Base-by-base conservation (phyloP, 148 eudicot genomes). In the Mesembryanthemum crystallinum region DNA sequence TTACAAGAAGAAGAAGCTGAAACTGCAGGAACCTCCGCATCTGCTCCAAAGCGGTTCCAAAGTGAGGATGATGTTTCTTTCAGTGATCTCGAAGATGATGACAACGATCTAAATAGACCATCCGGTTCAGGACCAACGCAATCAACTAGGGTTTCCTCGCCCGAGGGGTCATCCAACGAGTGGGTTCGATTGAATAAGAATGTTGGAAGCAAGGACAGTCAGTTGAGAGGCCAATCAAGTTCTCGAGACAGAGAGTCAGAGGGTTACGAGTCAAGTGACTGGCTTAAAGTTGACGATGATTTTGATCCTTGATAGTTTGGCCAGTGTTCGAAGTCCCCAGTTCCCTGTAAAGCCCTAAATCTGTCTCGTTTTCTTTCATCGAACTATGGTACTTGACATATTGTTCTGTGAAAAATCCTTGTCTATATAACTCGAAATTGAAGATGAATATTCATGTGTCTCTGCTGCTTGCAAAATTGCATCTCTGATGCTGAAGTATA, bases 281-380 rank as follows among this genome's bases (percentile, higher is more conserved):
- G 97, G 95, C 90, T 85, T 70, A 83, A 83, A 18, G 86, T 92
- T 49, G 92, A n/a, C n/a, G n/a, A 87, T 76, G 91, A 87, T 58
- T 73, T 72, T 45, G 92, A 90, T 85, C 77, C 83, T 32, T 79
- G 89, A 82, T 59, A 74, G 74, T 71, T 60, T 72, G 70, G 64
- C 73, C 37, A 67, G 62, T 70, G 64, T 64, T 63, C 75, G 70
- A 73, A 30, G 47, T 62, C 43, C 18, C 35, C 52, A 4, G 30
- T 37, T 73, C 30, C 76, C 33, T 80, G 86, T 81, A 78, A 81
- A 81, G 79, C 49, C 60, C 70, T n/a, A 63, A 66, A 47, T 33
- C 55, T 37, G 15, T 11, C 63, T 18, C 13, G 20, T 58, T 27
- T 49, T 51, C 37, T 24, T 27, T 17, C n/a, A 62, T 73, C 17